A percentile compares a stretch with the other conserved stretches of the same genome.
These are phyloP conservation scores for Cocos nucifera DNA, from an alignment of 176 grass and related monocot species.

Conservation along the genomic window DNA sequence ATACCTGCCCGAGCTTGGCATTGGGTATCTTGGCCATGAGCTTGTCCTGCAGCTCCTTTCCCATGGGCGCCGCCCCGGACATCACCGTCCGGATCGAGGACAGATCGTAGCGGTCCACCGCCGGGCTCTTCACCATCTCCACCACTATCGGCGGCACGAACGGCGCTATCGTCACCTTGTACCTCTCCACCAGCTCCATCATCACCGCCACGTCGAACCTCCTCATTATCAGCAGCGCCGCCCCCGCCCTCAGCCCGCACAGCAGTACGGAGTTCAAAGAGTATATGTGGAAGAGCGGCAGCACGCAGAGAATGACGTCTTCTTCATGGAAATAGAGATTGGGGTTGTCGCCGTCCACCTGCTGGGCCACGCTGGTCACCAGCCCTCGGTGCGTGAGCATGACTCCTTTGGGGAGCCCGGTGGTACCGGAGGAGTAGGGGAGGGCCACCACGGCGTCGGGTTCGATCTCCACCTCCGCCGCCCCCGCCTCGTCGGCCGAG, in stretches of 20 bases:
- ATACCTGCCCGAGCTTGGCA: slow-evolving; percentile 12
- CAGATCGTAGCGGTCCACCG: slow-evolving; percentile 17
- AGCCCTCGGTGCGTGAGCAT: neutral
- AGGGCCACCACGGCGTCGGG: neutral
- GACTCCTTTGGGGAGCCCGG: neutral
- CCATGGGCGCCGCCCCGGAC: slow-evolving; percentile 17
- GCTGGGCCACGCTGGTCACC: neutral
- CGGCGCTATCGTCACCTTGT: slow-evolving; percentile 11
- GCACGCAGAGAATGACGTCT: slow-evolving; percentile 18
- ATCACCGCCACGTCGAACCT: slow-evolving; percentile 4
- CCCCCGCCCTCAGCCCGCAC: slow-evolving; percentile 7
- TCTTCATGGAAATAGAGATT: slow-evolving; percentile 6
- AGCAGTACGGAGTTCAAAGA: slow-evolving; percentile 6
- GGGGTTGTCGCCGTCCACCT: slow-evolving; percentile 18
- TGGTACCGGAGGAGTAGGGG: neutral
- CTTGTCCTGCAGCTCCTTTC: slow-evolving; percentile 13
- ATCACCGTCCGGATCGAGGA: slow-evolving; percentile 7
- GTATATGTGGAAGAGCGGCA: slow-evolving; percentile 17
- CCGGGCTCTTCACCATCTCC: slow-evolving; percentile 15
- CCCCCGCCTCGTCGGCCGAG: neutral
- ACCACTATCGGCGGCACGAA: slow-evolving; percentile 12
- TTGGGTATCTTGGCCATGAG: slow-evolving; percentile 6
- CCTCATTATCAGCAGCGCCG: slow-evolving; percentile 9
- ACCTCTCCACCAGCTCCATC: slow-evolving; percentile 6
- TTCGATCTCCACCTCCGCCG: neutral